Evolutionary conservation across 2,329 filamentous ascomycete species (phyloP), one percentile per base, ranked within the genome.

Genomic region (Passalora sequoiae): DNA sequence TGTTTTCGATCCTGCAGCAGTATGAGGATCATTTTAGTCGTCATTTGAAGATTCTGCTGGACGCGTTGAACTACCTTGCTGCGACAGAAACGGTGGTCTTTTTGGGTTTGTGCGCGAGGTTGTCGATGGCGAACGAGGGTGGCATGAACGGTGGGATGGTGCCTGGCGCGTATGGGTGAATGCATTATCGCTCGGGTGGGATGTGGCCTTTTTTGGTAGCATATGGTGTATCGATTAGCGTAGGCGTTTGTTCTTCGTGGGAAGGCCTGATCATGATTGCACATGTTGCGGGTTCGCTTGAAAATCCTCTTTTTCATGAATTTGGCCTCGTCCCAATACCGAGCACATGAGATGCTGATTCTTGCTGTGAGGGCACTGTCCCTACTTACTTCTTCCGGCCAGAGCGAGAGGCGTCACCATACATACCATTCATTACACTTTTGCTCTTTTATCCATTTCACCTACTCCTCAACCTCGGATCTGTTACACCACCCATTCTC

Each of bases 81-180:
- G 92, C 92, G 0, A 97, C 92, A 0, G 92, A 98, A 71, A 97
- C 92, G 28, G 91, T 96, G 3, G 92, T 95, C 13, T 75, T 98
- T 53, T 70, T 97, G 50, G 91, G 89, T 53, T 72, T 98, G 12
- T 94, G 88, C 61, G 88, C 88, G 9, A 70, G 88, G 48, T 63
- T 94, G 59, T 89, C 84, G 58, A 87, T 84, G 46, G 87, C 86
- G 9, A 88, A 86, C 48, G 85, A 89, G 61, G 86, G 85, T 2
- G 59, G 60, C 1, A 43, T 50, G 8, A 54, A 41, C 43, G 57
- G 56, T 16, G 56, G 57, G 10, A 46, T 39, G 35, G 53, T 51
- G 25, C 49, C 49, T 6, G 46, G 43, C 19, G 51, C 53, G 12
- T 56, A 54, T 44, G 48, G 46, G 4, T 52, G 44, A 37, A 19